Percentiles rank a stretch among this genome's conserved stretches.
Conservation (phyloP, 2,329 filamentous ascomycete genomes). For the Fusarium redolens region DNA sequence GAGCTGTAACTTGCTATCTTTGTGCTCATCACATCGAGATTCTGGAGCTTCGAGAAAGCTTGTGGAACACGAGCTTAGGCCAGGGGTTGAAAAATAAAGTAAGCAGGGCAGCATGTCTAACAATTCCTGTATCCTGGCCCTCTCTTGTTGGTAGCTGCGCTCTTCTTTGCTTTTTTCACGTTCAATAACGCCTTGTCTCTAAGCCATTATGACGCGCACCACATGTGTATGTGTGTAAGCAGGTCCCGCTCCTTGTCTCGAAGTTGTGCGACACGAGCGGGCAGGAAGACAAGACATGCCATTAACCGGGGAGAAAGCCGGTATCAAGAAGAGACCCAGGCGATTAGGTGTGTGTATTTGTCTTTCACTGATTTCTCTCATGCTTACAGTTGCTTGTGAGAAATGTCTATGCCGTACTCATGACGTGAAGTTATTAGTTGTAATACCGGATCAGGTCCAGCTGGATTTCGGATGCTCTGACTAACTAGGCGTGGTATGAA, state of each 20-base stretch:
- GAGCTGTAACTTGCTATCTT: constrained; percentile 3
- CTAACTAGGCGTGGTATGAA: constrained; percentile 13
- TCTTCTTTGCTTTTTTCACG: constrained; percentile 5
- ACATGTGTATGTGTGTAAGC: not conserved
- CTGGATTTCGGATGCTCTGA: constrained; percentile 8
- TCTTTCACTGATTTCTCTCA: not conserved
- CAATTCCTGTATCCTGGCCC: constrained; percentile 4
- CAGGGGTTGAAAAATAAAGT: not conserved
- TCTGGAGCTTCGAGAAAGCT: constrained; percentile 30
- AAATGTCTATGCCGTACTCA: constrained; percentile 5
- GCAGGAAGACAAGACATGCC: constrained; percentile 12
- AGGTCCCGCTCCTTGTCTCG: constrained; percentile 32
- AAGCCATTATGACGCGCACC: constrained; percentile 18
- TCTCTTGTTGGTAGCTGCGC: not conserved
- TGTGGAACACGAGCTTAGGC: constrained; percentile 3
- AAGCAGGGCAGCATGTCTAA: not conserved
- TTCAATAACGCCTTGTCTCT: constrained; percentile 27
- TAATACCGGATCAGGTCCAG: not conserved
- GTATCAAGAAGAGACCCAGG: constrained; percentile 5
- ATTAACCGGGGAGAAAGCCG: constrained; percentile 32
- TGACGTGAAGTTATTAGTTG: constrained; percentile 7
- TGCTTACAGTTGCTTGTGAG: not conserved
- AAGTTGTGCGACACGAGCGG: constrained; percentile 10
- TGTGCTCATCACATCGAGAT: constrained; percentile 8
- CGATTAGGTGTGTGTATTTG: constrained; percentile 20